Conservation (phyloP, 1,284 basidiomycete genomes). For the Melampsora abietis-canadensis region DNA sequence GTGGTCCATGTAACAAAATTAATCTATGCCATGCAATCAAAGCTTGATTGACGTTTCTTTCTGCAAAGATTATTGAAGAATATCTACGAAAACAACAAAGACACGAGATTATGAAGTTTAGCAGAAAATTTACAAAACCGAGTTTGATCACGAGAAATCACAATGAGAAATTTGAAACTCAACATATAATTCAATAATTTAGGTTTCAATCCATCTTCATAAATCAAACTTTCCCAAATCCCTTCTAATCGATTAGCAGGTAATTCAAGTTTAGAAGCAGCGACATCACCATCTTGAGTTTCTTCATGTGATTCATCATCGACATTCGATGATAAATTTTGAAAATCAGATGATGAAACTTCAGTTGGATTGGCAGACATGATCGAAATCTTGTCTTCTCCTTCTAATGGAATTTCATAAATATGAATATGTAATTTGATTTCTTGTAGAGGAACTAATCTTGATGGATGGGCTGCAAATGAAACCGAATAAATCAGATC, state of each 20-base stretch:
- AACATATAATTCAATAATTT: constrained; percentile 39
- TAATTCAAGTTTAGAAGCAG: constrained; percentile 82
- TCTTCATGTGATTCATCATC: constrained; percentile 25
- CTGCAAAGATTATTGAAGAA: constrained; percentile 37
- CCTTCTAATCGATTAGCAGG: constrained; percentile 54
- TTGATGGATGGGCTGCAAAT: background rate
- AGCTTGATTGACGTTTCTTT: constrained; percentile 22
- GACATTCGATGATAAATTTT: background rate
- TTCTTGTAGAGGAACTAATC: constrained; percentile 9
- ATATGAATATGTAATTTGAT: constrained; percentile 64
- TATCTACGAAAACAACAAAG: background rate
- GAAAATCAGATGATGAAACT: constrained; percentile 3
- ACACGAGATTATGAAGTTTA: background rate
- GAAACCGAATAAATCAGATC: background rate
- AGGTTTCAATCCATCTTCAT: constrained; percentile 38
- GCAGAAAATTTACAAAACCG: no score
- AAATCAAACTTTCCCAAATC: constrained; percentile 40
- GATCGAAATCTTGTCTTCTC: constrained; percentile 56
- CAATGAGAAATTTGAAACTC: background rate
- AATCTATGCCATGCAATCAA: constrained; percentile 53
- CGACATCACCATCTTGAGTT: constrained; percentile 17
- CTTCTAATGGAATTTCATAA: constrained; percentile 68
- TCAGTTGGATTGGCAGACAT: constrained; percentile 75
- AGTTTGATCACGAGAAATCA: background rate
- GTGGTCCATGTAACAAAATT: constrained; percentile 89